Evolutionary conservation across 257 asterid species (phyloP).

Genomic region (Solanum tarijense): DNA sequence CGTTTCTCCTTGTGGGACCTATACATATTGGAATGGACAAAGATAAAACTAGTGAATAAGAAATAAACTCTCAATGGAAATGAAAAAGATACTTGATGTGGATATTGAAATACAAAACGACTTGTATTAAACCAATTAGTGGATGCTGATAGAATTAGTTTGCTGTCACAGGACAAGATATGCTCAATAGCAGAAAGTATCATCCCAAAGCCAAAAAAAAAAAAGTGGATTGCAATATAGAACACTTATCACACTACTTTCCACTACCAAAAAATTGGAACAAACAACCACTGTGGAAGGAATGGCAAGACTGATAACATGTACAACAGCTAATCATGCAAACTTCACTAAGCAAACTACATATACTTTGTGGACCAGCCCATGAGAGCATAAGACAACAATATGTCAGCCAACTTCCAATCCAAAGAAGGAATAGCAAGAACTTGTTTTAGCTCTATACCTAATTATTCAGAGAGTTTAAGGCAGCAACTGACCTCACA

Average conservation of each 20-base stretch:
- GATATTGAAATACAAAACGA: background rate
- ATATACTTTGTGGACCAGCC: background rate
- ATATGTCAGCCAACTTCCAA: background rate
- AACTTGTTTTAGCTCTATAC: background rate
- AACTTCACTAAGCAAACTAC: background rate
- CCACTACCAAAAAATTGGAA: background rate
- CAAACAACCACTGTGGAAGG: background rate
- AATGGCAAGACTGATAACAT: background rate
- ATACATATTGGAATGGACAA: slow-evolving; percentile 1
- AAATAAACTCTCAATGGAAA: background rate
- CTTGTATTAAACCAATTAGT: background rate
- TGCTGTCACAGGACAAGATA: background rate
- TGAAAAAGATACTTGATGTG: background rate
- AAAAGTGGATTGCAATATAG: background rate
- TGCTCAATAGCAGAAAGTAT: background rate
- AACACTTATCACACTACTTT: background rate
- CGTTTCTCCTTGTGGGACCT: slow-evolving; percentile 85
- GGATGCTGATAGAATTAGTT: background rate
- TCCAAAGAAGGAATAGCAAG: background rate
- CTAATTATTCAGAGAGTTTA: background rate
- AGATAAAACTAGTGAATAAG: background rate
- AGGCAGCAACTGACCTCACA: slow-evolving; percentile 51
- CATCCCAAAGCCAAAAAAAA: background rate
- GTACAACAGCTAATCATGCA: background rate
- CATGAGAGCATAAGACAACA: background rate